Percentiles rank a stretch among this genome's conserved stretches.
These are phyloP conservation scores for Cystobasidium ongulense DNA, from an alignment of 768 basidiomycete genomes.

Conservation along the genomic window DNA sequence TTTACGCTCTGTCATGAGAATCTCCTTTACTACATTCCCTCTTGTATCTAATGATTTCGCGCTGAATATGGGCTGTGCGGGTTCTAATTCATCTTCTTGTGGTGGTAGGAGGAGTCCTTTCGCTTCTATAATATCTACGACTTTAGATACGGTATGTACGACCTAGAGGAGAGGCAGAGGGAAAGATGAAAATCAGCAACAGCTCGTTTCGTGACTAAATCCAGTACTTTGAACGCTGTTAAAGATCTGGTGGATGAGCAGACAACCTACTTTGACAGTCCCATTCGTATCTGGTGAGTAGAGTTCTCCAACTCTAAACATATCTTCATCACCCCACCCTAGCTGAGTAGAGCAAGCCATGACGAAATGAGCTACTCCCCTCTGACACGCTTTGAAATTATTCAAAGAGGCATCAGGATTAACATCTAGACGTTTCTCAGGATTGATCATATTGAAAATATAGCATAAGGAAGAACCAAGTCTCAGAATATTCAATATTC, in stretches of 20 bases:
- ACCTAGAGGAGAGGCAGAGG: background rate
- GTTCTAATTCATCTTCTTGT: background rate
- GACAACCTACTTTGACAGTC: conserved; percentile 69
- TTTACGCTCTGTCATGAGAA: conserved; percentile 91
- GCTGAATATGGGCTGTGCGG: background rate
- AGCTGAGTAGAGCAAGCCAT: conserved; percentile 68
- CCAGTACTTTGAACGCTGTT: background rate
- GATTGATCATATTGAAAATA: conserved; percentile 77
- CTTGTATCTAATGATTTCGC: conserved; percentile 34
- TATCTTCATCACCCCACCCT: conserved; percentile 39
- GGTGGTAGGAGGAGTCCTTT: conserved; percentile 3
- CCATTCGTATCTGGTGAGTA: conserved; percentile 83
- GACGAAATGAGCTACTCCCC: conserved; percentile 79
- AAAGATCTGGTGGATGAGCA: too few species aligned
- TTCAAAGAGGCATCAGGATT: conserved; percentile 60
- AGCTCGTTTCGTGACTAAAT: background rate
- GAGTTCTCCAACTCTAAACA: conserved; percentile 82
- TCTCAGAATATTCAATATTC: conserved; percentile 88
- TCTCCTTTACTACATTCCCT: conserved; percentile 57
- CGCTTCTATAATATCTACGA: background rate
- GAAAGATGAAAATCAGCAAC: too few species aligned
- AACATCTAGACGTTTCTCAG: conserved; percentile 51
- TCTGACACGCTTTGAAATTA: conserved; percentile 73
- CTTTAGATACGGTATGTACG: conserved; percentile 8
- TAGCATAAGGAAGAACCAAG: conserved; percentile 89